Base-by-base conservation (phyloP, 2,329 filamentous ascomycete genomes). In the Dactylonectria macrodidyma region DNA sequence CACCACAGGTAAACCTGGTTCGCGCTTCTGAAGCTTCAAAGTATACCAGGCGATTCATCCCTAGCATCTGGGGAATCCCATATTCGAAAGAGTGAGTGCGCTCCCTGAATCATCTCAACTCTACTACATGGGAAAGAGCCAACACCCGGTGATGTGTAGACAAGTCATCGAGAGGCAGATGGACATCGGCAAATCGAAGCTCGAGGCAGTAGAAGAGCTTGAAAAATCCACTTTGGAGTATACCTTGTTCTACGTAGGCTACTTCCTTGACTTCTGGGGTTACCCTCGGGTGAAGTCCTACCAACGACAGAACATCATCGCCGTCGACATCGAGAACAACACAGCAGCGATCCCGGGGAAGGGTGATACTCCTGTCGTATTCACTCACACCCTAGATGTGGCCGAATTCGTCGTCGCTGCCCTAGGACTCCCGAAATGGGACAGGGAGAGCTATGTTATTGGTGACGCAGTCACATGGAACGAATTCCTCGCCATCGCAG, bases 331-430 rank as follows among this genome's bases (percentile, higher is more conserved):
- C n/a, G 60, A 71, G 3, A 78, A 79, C 66, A 81, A 83, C 10
- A 77, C 75, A 3, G 86, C 86, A 1, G 84, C 81, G 14, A 82
- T 88, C 16, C 85, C 86, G 0, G 86, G 84, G 0, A 78, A 82
- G 22, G 87, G 87, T 0, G 77, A 84, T 19, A 78, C 75, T 8
- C 75, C 76, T 4, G 78, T 84, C 9, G 75, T 80, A 3, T 83
- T 87, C 73, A 88, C 85, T 0, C 83, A 87, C 71, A 84, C 82
- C 1, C 74, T 75, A 5, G 86, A 89, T 70, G 75, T 89, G 47
- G 85, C 82, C 3, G 79, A 73, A 30, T 87, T 84, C 62, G 79
- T 87, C 5, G 81, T 79, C 7, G 79, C 78, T 10, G 67, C 78
- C 5, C 71, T 88, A 9, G 80, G 81, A 16, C 69, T 84, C n/a